Evolutionary conservation across 1,284 basidiomycete species (phyloP), one percentile per base, ranked within the genome.

Genomic region (Microstroma glucosiphilum): DNA sequence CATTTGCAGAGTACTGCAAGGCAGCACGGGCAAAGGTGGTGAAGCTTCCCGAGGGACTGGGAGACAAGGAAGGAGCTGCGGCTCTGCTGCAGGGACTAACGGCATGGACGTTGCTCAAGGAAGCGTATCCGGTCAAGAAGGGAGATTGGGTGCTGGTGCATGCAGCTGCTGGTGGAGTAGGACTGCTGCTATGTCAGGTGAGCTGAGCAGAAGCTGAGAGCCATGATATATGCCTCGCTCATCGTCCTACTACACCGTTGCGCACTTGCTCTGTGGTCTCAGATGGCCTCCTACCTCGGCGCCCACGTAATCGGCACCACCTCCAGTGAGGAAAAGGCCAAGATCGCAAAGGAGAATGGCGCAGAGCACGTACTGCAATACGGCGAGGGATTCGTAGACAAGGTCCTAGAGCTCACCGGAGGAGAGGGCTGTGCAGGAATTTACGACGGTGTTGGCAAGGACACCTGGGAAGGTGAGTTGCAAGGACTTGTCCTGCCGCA

Each of bases 251-350:
- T 26, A 1, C 12, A 23, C 19, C 19, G 43, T 17, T 17, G 17
- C n/a, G n/a, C n/a, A n/a, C n/a, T n/a, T n/a, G n/a, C n/a, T n/a
- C n/a, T n/a, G n/a, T n/a, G n/a, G 15, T 19, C 40, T 25, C 42
- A 58, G 42, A 65, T 72, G 82, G 85, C 65, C 53, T 78, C 76
- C 48, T 72, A 82, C 57, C 70, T 82, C 46, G 93, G 94, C 15
- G 92, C 89, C 1, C 87, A 86, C 11, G 91, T 96, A 25, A 96
- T 98, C 71, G 94, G 91, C 1, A 96, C 92, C n/a, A 91, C 90
- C 1, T 94, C 91, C 1, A 90, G 88, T 0, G 78, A 82, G 23
- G 89, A 86, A 73, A 98, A 98, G 79, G 91, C 90, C 2, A 84
- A 85, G 58, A 77, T 93, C n/a, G 93, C 91, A 9, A 87, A 85